These are phyloP conservation scores for Panaeolus papilionaceus DNA, from an alignment of 768 basidiomycete genomes.

Conservation along the genomic window DNA sequence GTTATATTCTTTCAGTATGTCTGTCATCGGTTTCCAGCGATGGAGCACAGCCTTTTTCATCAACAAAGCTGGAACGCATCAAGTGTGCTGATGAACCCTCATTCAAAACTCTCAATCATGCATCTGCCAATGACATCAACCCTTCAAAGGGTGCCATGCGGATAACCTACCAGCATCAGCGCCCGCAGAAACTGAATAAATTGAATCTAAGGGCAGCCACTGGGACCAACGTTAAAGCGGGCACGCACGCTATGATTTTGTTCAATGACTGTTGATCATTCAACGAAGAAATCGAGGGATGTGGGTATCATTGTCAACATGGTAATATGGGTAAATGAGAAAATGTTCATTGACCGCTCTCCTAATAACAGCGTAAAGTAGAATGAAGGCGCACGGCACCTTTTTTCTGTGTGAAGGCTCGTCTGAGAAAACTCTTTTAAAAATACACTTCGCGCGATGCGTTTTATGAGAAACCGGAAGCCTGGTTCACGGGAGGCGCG, in stretches of 20 bases:
- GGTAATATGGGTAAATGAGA: conserved; percentile 9
- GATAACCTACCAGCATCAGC: too few species aligned
- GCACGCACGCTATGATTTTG: neutral
- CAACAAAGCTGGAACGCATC: neutral
- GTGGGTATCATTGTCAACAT: conserved; percentile 5
- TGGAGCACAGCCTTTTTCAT: neutral
- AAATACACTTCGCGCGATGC: neutral
- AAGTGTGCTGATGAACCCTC: neutral
- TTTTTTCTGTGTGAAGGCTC: neutral
- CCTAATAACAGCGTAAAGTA: neutral
- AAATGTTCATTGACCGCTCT: conserved; percentile 2
- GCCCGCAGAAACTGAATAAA: neutral
- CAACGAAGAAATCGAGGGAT: neutral
- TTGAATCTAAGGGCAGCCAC: too few species aligned
- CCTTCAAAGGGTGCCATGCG: too few species aligned
- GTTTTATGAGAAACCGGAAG: neutral
- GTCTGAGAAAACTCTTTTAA: neutral
- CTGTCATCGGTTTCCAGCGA: neutral
- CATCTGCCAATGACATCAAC: neutral
- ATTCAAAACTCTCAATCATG: neutral
- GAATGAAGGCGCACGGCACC: conserved; percentile 1
- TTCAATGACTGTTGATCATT: neutral
- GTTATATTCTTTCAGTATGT: neutral
- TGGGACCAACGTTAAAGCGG: too few species aligned
- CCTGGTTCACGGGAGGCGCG: neutral